Percentiles rank a stretch among this genome's conserved stretches.
These are phyloP conservation scores for Nicotiana obtusifolia DNA, from an alignment of 257 asterid genomes.

Conservation along the genomic window DNA sequence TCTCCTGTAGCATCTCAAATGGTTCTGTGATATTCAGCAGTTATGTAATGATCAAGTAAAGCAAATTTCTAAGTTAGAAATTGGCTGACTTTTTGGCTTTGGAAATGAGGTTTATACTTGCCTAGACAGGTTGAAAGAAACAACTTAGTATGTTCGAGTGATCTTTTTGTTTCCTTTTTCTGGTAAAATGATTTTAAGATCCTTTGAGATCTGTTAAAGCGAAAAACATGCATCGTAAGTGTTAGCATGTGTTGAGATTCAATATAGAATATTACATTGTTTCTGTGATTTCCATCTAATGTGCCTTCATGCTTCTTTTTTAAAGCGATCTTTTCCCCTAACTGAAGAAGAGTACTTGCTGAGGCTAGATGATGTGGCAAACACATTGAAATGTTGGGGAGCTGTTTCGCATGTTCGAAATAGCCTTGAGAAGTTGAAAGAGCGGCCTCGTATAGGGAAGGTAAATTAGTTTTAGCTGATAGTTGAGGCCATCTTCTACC, in stretches of 20 bases:
- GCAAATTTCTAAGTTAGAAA: neutral
- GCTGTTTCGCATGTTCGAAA: slow-evolving; percentile 92
- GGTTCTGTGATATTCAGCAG: too few relatives aligned
- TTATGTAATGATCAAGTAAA: neutral
- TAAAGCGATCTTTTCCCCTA: slow-evolving; percentile 81
- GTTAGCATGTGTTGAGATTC: neutral
- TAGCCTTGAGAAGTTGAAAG: slow-evolving; percentile 73
- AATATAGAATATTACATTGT: neutral
- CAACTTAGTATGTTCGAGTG: neutral
- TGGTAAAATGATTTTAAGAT: neutral
- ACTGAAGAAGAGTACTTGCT: slow-evolving; percentile 91
- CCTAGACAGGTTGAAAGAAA: neutral
- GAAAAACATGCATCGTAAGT: neutral
- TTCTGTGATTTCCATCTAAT: slow-evolving; percentile 17
- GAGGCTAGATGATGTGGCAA: slow-evolving; percentile 95
- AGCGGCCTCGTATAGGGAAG: slow-evolving; percentile 96
- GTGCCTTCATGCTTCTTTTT: slow-evolving; percentile 18
- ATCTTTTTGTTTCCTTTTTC: neutral
- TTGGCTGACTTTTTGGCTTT: neutral
- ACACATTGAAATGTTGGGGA: slow-evolving; percentile 92
- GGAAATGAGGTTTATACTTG: neutral
- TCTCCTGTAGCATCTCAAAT: neutral
- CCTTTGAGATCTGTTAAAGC: neutral
- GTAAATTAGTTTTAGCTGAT: slow-evolving; percentile 9
- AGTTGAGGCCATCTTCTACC: neutral